Evolutionary conservation across 2,329 filamentous ascomycete genomes (phyloP).

Genomic region (Fusarium cicatricum): DNA sequence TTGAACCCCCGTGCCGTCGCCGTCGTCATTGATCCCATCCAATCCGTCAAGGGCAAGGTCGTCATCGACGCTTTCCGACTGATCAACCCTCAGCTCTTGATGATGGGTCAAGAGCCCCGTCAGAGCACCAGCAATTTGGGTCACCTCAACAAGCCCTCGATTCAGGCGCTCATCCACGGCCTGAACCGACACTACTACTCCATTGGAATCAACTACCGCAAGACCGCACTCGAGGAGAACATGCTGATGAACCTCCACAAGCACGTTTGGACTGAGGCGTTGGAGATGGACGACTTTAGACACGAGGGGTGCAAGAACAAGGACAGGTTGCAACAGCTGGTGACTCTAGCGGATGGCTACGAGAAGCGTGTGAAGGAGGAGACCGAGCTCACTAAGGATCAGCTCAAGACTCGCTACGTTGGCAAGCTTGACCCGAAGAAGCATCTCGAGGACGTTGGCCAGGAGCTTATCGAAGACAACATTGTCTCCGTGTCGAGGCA

Average conservation of each 20-base stretch:
- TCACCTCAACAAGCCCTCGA: conserved; percentile 99
- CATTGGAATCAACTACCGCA: conserved; percentile 97
- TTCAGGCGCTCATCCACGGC: conserved; percentile 97
- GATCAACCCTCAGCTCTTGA: conserved; percentile 96
- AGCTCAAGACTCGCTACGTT: conserved; percentile 98
- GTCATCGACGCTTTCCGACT: conserved; percentile 99
- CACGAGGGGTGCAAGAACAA: conserved; percentile 85
- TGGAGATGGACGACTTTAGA: conserved; percentile 96
- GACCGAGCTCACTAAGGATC: conserved; percentile 95
- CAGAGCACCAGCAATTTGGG: conserved; percentile 98
- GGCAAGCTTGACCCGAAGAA: conserved; percentile 99
- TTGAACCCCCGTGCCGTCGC: conserved; percentile 95
- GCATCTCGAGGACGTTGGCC: conserved; percentile 95
- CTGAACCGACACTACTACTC: conserved; percentile 99
- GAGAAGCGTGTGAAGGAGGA: conserved; percentile 99
- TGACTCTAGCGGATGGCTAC: conserved; percentile 91
- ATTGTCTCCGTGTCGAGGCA: conserved; percentile 98
- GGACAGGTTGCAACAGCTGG: conserved; percentile 86
- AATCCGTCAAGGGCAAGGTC: conserved; percentile 99
- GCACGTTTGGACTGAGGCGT: conserved; percentile 97
- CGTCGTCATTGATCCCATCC: conserved; percentile 97
- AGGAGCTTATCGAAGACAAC: conserved; percentile 98
- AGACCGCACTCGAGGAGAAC: conserved; percentile 97
- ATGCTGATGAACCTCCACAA: conserved; percentile 99
- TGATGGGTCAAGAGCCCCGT: conserved; percentile 96